Evolutionary conservation across 257 asterid genomes (phyloP), one percentile per base, ranked within the genome.

Genomic region (Lycium ferocissimum): DNA sequence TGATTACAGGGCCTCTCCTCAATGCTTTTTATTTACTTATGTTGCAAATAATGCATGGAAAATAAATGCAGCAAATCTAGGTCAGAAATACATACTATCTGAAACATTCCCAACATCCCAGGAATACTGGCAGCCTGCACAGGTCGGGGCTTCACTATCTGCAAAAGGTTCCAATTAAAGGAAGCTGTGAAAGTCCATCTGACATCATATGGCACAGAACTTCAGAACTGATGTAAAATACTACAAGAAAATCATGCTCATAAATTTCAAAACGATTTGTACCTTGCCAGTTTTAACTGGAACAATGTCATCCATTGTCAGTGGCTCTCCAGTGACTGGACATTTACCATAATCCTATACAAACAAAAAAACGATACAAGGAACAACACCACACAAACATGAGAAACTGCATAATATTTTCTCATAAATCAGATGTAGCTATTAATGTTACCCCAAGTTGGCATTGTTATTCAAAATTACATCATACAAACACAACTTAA

Each of bases 81-180:
- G 84, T 62, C 45, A 75, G 89, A 83, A 78, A 40, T 57, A 89
- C 94, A n/a, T 92, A 95, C 99, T 67, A 92, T 92, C 89, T 96
- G 99, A 89, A 96, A 96, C 96, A 94, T 91, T 87, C 99, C 99
- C 90, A 96, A 87, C 99, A 96, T 96, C 86, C 98, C 98, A 82
- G 98, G 99, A 85, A 96, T 94, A 85, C 98, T 96, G 73, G 98
- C 99, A 84, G 98, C 97, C 91, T 96, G 98, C 85, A 93, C 95
- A 5, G 97, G 93, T 75, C 98, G 90, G 78, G 98, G 98, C 91
- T 96, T 96, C 91, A 94, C 96, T 69, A 95, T 91, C 98, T 96
- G 92, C 92, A 90, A 75, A 1, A 45, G n/a, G 81, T 11, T 5
- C 54, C 56, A 17, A 71, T 10, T 40, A 71, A 43, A 17, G 79